Evolutionary conservation across 2,329 filamentous ascomycete species (phyloP), one percentile per base, ranked within the genome.

Genomic region (Albophoma yamanashiensis): DNA sequence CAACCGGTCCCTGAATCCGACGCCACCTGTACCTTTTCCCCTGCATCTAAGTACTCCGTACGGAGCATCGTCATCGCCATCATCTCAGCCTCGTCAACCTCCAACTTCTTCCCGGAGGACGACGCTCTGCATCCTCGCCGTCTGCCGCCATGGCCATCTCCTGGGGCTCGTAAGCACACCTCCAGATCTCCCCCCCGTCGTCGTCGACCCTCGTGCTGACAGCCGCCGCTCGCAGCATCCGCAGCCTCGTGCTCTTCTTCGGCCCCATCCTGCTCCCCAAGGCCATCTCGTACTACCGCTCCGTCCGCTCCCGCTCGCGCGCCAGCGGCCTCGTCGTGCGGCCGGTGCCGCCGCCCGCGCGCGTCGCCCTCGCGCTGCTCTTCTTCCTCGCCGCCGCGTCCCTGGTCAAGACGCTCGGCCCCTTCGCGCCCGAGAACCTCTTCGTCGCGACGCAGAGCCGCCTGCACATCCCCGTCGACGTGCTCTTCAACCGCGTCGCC

Each of bases 401-500:
- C 65, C 69, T 85, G 61, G 67, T 86, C 61, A 81, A 84, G 61
- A 86, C 88, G 20, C 75, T 93, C 0, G 87, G 91, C 0, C 64
- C 76, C 61, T 86, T 91, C 68, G 78, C 83, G 7, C 88, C 89
- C 5, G 86, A 91, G 70, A 97, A 97, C 75, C 78, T 97, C 72
- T 96, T 97, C 79, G 70, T 74, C 38, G 73, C 79, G 22, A 97
- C 93, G 1, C 80, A 86, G 60, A 94, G 91, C 57, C 89, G 92
- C 40, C 84, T 97, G 22, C 89, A 92, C 68, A 93, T 89, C 50
- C 87, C 91, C n/a, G 87, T 84, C 50, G 89, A 93, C 69, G 87
- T 95, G 40, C 81, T 97, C 62, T 94, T 96, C 74, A 85, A 82
- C 61, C 89, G 93, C 20, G 81, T 97, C 12, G 74, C 80, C 4